Evolutionary conservation across 2,329 filamentous ascomycete genomes (phyloP), one percentile per base, ranked within the genome.

Genomic region (Rutstroemia sp.): DNA sequence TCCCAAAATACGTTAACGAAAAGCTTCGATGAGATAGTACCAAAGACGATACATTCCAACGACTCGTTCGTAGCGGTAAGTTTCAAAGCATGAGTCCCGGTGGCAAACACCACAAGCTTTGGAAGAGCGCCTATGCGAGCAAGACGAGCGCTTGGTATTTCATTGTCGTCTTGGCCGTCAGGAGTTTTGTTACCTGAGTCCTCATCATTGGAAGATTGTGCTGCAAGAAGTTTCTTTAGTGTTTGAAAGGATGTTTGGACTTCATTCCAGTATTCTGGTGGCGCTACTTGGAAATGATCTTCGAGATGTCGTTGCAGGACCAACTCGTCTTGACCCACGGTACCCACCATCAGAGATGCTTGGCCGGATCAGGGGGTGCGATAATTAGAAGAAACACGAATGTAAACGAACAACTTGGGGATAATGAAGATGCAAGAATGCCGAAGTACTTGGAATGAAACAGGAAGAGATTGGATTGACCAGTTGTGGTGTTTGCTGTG

Each of bases 1-100:
- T 58, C 57, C 57, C 56, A 60, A 17, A 58, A 57, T 4, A 62
- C 19, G 0, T 62, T 57, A 1, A 56, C 21, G 30, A 51, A 62
- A 10, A 48, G 25, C 5, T 36, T 42, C 19, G 19, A 19, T 5
- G 49, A 46, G 4, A 58, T 52, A 2, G 57, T 61, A 3, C 60
- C 60, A 49, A 62, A 57, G 34, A 49, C 54, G 8, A 58, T 45
- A 46, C 59, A 61, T 25, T 58, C 34, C 6, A 61, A 48, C 16
- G 53, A 27, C 54, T 61, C 59, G 16, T 59, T 51, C 16, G 17
- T 55, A 8, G 59, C 27, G 6, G 57, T 50, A 16, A 57, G 39
- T 12, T 39, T 30, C 16, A 62, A 25, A 8, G 27, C 19, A 30
- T 60, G 49, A n/a, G 34, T 50, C 16, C 42, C 57, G 12, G 56